These are phyloP conservation scores for Elongisporangium anandrum DNA, from an alignment of 352 stramenopile species.

Conservation along the genomic window DNA sequence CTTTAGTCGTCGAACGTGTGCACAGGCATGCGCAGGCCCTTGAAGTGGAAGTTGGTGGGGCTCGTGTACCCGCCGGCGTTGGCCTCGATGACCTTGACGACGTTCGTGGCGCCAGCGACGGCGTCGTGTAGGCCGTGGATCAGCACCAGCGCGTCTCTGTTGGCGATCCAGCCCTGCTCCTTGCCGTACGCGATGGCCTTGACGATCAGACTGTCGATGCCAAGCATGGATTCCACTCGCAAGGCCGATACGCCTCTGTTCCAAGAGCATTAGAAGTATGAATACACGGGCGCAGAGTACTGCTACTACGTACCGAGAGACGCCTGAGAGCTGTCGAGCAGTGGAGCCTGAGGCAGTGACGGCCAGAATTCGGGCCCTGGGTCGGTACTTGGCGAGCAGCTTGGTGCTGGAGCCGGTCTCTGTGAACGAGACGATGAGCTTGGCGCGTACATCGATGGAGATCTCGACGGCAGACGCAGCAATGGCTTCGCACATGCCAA, in stretches of 20 bases:
- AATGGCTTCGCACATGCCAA: slow-evolving; percentile 91
- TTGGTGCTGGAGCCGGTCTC: slow-evolving; percentile 93
- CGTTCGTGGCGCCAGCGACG: slow-evolving; percentile 79
- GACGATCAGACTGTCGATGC: slow-evolving; percentile 83
- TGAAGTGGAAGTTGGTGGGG: slow-evolving; percentile 63
- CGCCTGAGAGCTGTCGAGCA: slow-evolving; percentile 65
- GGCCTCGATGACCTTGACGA: slow-evolving; percentile 87
- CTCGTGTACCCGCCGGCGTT: slow-evolving; percentile 61
- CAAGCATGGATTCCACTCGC: slow-evolving; percentile 72
- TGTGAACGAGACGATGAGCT: slow-evolving; percentile 97
- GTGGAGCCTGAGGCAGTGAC: slow-evolving; percentile 77
- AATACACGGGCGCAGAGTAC: not conserved
- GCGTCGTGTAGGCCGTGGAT: slow-evolving; percentile 88
- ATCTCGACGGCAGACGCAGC: slow-evolving; percentile 97
- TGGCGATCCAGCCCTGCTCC: slow-evolving; percentile 71
- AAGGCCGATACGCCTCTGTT: slow-evolving; percentile 61
- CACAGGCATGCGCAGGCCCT: slow-evolving; percentile 26
- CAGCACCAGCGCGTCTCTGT: slow-evolving; percentile 86
- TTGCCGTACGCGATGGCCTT: slow-evolving; percentile 83
- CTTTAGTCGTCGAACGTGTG: not conserved
- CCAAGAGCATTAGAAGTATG: slow-evolving; percentile 1
- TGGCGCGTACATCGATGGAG: slow-evolving; percentile 94
- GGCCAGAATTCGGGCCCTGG: slow-evolving; percentile 82
- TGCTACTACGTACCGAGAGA: slow-evolving; percentile 53
- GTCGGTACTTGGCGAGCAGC: slow-evolving; percentile 96